phyloP scores from a whole-genome alignment of 345 rosid genomes.

The Adansonia digitata region DNA sequence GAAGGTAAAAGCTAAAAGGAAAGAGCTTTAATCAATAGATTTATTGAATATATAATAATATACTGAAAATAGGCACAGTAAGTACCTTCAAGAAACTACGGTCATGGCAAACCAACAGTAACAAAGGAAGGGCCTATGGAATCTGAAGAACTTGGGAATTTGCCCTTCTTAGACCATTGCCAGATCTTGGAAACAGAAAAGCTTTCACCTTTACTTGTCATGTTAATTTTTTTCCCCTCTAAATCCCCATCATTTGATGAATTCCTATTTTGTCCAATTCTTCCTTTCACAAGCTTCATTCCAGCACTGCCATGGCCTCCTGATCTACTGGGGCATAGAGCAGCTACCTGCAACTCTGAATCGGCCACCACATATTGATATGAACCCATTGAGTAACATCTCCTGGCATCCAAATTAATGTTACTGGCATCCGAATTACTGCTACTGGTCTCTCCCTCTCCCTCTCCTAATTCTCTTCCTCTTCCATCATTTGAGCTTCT shows the following conservation, averaged over 20 bases:
- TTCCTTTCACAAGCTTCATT: constrained; percentile 24
- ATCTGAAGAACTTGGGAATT: constrained; percentile 42
- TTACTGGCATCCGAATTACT: constrained; percentile 77
- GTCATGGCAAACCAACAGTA: too few relatives aligned
- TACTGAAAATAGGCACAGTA: too few relatives aligned
- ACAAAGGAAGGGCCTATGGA: too few relatives aligned
- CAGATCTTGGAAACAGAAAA: constrained; percentile 41
- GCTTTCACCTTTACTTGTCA: constrained; percentile 60
- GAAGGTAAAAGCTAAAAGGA: too few relatives aligned
- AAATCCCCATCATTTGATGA: constrained; percentile 28
- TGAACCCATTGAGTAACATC: constrained; percentile 76
- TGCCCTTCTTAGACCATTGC: constrained; percentile 80
- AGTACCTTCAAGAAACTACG: too few relatives aligned
- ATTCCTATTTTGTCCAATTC: constrained; percentile 24
- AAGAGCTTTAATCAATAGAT: too few relatives aligned
- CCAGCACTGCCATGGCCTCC: constrained; percentile 28
- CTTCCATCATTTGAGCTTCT: constrained; percentile 32
- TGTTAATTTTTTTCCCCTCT: constrained; percentile 54
- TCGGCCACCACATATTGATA: constrained; percentile 30
- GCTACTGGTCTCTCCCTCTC: constrained; percentile 73
- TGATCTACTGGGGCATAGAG: too few relatives aligned
- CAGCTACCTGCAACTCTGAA: constrained; percentile 60
- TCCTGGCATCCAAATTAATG: constrained; percentile 68
- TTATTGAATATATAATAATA: too few relatives aligned
- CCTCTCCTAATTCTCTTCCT: constrained; percentile 33